Evolutionary conservation across 495 filamentous ascomycete genomes (phyloP).

Genomic region (Friedmanniomyces simplex): DNA sequence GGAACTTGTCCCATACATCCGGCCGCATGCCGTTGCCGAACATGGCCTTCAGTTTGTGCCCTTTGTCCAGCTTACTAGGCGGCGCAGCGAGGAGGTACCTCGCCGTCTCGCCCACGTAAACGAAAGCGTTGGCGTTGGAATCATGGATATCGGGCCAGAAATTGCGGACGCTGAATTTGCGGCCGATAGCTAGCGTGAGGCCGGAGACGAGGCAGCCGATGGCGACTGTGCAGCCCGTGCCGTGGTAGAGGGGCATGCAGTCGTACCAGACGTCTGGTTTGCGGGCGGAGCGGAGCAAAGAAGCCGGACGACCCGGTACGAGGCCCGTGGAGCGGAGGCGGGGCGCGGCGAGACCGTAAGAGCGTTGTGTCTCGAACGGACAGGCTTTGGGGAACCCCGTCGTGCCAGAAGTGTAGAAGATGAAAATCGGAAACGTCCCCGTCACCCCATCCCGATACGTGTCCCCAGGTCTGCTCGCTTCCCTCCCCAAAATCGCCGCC

Average conservation of each 20-base stretch:
- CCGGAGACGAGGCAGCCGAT: conserved; percentile 56
- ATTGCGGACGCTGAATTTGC: conserved; percentile 55
- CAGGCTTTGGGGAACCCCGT: conserved; percentile 57
- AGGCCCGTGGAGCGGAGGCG: conserved; percentile 52
- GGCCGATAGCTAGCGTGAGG: conserved; percentile 54
- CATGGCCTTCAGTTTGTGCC: conserved; percentile 57
- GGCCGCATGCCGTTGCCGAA: conserved; percentile 71
- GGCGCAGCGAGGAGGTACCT: conserved; percentile 65
- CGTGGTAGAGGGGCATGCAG: conserved; percentile 77
- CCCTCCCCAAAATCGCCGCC: conserved; percentile 38
- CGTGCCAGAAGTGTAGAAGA: conserved; percentile 41
- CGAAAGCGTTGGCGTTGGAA: conserved; percentile 56
- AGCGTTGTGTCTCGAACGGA: conserved; percentile 39
- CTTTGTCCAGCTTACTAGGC: conserved; percentile 49
- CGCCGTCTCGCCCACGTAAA: conserved; percentile 76
- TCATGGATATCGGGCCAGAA: conserved; percentile 72
- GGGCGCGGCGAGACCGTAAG: conserved; percentile 29
- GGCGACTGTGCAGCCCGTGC: conserved; percentile 52
- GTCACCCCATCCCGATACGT: conserved; percentile 5
- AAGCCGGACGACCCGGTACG: conserved; percentile 14
- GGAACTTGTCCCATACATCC: conserved; percentile 64
- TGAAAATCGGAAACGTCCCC: conserved; percentile 14
- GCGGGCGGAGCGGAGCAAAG: neutral
- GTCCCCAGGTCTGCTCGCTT: conserved; percentile 22
- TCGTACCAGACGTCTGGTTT: conserved; percentile 53